phyloP scores from a whole-genome alignment of 1,284 basidiomycete genomes.

The Ustilago cynodontis region DNA sequence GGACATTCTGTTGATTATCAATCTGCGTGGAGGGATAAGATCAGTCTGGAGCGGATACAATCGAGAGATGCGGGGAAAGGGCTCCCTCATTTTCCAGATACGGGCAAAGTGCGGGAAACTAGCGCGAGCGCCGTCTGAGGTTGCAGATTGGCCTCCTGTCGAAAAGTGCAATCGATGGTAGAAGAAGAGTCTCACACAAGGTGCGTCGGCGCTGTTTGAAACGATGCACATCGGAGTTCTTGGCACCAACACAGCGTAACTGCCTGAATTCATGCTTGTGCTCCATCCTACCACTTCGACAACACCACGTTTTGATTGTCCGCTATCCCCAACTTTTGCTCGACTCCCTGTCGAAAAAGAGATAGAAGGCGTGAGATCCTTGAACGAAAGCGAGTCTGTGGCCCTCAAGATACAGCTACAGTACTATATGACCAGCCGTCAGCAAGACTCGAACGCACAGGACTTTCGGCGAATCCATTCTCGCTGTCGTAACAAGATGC shows the following conservation, averaged over 20 bases:
- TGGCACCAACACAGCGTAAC: no score
- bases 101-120: not conserved
- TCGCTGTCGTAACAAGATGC: no score
- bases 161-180: constrained; percentile 24
- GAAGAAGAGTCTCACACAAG: constrained; percentile 5
- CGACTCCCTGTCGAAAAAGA: not conserved
- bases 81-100: not conserved
- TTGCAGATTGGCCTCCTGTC: constrained; percentile 12
- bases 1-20: constrained; percentile 5
- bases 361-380: not conserved
- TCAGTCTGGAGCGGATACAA: not conserved
- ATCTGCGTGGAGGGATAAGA: constrained; percentile 18
- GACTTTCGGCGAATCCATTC: no score
- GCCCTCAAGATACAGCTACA: not conserved
- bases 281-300: not conserved
- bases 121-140: constrained; percentile 11
- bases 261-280: not conserved
- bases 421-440: not conserved
- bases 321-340: not conserved
- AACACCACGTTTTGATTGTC: not conserved
- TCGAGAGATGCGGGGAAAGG: constrained; percentile 17
- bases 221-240: constrained; percentile 26
- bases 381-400: not conserved
- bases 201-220: constrained; percentile 21
- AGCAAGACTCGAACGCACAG: no score